Evolutionary conservation across 805 yeast species (phyloP), one percentile per base, ranked within the genome.

Genomic region (Nakazawaea peltata): DNA sequence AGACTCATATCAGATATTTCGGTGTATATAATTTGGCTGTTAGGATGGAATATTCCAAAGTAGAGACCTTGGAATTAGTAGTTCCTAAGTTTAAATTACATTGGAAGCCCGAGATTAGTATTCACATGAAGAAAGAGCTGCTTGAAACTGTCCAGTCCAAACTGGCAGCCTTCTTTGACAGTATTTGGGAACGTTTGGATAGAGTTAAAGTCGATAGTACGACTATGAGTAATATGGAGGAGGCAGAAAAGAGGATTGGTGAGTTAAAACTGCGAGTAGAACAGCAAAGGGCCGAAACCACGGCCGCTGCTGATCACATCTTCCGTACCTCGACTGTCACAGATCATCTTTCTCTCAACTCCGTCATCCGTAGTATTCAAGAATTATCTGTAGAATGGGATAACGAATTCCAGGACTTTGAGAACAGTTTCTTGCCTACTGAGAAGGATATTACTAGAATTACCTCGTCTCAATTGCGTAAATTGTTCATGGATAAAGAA

Each of bases 391-490:
- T 85, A 16, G 71, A 66, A 27, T 92, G 97, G 97, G 95, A 90
- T 56, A 47, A 57, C 16, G 94, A 81, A 39, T 87, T 92, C 48
- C 69, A 74, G 25, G 81, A 74, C 6, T 90, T 92, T 59, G 97
- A 84, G 41, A 69, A 69, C 29, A 67, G 68, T 15, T 92, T 71
- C 50, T 68, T 90, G 41, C 97, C 97, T 1, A 77, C 94, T 7
- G 97, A 92, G 54, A 84, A 80, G 48, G 98, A 92, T 66, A 83
- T 92, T 45, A 78, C 94, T 4, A 69, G 85, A 43, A 83, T 92
- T 29, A 88, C 98, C 2, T 82, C 95, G 4, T 79, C 80, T 46
- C 97, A 90, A 51, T 61, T 90, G 48, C 75, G 78, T 41, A 81
- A 79, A 44, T 66, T 88, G 32, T 77, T 90, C 45, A 57, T 73